phyloP scores from a whole-genome alignment of 2,329 filamentous ascomycete genomes.

The Colletotrichum horii region DNA sequence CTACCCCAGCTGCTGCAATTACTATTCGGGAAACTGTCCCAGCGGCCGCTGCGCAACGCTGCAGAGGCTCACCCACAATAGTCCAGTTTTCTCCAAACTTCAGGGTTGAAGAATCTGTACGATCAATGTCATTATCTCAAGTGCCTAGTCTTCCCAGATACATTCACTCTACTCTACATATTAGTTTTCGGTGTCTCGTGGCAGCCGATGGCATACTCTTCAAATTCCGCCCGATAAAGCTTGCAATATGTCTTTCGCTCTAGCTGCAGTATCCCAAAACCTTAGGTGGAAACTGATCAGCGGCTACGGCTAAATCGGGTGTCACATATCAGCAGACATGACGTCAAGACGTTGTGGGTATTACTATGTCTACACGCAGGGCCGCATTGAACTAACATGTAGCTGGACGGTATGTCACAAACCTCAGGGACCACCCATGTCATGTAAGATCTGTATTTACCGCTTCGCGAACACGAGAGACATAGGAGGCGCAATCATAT shows the following conservation, averaged over 20 bases:
- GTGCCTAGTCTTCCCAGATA: background rate
- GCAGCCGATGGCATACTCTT: background rate
- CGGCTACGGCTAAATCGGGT: background rate
- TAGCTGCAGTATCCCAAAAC: background rate
- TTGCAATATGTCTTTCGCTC: background rate
- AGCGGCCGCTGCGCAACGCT: background rate
- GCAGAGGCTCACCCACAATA: background rate
- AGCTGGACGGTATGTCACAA: background rate
- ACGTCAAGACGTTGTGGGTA: background rate
- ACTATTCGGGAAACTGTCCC: background rate
- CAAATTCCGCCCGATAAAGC: background rate
- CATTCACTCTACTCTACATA: background rate
- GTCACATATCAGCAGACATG: background rate
- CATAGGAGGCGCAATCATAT: background rate
- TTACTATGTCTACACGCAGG: background rate
- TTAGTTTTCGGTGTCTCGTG: background rate
- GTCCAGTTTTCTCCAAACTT: background rate
- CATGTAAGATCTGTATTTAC: background rate
- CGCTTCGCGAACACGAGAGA: background rate
- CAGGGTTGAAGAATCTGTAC: background rate
- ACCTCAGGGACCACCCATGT: background rate
- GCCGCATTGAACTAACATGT: background rate
- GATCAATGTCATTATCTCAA: background rate
- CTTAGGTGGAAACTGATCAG: background rate
- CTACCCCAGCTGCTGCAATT: background rate